Evolutionary conservation across 2,329 filamentous ascomycete genomes (phyloP), one percentile per base, ranked within the genome.

Genomic region (Fonsecaea erecta): DNA sequence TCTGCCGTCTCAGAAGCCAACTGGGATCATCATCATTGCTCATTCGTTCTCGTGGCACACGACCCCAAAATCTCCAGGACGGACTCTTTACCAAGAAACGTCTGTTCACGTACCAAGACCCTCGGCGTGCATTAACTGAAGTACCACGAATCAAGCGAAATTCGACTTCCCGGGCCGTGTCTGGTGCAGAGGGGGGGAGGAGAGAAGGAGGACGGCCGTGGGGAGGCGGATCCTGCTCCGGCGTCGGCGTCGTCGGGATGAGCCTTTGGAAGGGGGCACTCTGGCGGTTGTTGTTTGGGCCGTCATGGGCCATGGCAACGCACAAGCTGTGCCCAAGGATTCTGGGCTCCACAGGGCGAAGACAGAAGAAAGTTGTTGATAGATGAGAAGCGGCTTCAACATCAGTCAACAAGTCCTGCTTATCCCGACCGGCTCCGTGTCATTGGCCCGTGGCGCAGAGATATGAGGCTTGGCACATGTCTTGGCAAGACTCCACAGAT

Each of bases 401-500:
- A n/a, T n/a, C 37, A 40, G 37, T 58, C 21, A 32, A 46, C 40
- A 11, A 40, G 61, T 53, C 60, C 35, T 63, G 54, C 54, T 58
- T 58, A 48, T 59, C 55, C 34, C 34, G 46, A 43, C 4, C 0
- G 26, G 52, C 21, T 11, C 58, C 46, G 61, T 37, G 21, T n/a
- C 8, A 66, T 66, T 66, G 64, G 64, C 60, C 52, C 18, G 34
- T 28, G 26, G 55, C 14, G 52, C 16, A 55, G 52, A 60, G 65
- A 67, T 67, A 67, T 34, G 52, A 32, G 37, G 4, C 61, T 63
- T 64, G 57, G 65, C 59, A 24, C 7, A 12, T 24, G 16, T 21
- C 58, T 64, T 67, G 65, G 65, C 65, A 43, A 21, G 48, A 28
- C 54, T 62, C 65, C 65, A 67, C 54, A 56, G 65, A 67, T 67